A percentile compares a stretch with the other conserved stretches of the same genome.
phyloP scores from a whole-genome alignment of 2,329 filamentous ascomycete genomes.

The Teratosphaeria pseudoeucalypti region DNA sequence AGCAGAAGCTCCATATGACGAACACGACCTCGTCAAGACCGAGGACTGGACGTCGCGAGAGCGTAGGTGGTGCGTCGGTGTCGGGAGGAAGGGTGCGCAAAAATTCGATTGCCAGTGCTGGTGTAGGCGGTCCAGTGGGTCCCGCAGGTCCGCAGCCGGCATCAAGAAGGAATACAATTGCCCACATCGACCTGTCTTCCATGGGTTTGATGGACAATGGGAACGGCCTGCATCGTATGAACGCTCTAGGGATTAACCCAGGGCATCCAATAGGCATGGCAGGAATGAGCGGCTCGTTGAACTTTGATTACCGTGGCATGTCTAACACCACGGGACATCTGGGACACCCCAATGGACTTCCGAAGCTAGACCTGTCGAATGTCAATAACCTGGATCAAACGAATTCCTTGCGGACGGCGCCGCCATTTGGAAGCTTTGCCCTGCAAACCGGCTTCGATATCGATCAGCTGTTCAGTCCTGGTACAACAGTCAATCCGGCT shows the following conservation, averaged over 20 bases:
- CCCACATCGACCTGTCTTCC: slow-evolving; percentile 71
- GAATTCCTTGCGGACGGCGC: slow-evolving; percentile 68
- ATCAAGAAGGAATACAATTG: slow-evolving; percentile 90
- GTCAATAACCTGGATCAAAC: slow-evolving; percentile 51
- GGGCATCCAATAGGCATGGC: slow-evolving; percentile 39
- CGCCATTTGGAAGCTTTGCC: slow-evolving; percentile 55
- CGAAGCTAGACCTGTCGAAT: slow-evolving; percentile 72
- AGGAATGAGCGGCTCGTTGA: slow-evolving; percentile 47
- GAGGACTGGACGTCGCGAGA: slow-evolving; percentile 74
- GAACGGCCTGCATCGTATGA: slow-evolving; percentile 19
- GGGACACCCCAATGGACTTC: slow-evolving; percentile 56
- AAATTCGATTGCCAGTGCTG: slow-evolving; percentile 67
- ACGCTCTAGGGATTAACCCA: slow-evolving; percentile 14
- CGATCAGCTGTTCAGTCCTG: slow-evolving; percentile 58
- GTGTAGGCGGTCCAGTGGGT: slow-evolving; percentile 37
- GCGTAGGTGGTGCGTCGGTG: slow-evolving; percentile 60
- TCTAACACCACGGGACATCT: slow-evolving; percentile 53
- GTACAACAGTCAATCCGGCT: slow-evolving; percentile 53
- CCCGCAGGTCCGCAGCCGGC: slow-evolving; percentile 53
- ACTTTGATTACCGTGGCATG: slow-evolving; percentile 62
- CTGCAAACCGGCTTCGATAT: slow-evolving; percentile 53
- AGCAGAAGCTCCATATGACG: slow-evolving; percentile 96
- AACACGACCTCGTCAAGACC: slow-evolving; percentile 79
- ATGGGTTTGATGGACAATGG: slow-evolving; percentile 42
- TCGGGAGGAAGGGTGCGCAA: slow-evolving; percentile 70